Conservation (phyloP, 768 basidiomycete genomes). For the Naganishia kalamii region DNA sequence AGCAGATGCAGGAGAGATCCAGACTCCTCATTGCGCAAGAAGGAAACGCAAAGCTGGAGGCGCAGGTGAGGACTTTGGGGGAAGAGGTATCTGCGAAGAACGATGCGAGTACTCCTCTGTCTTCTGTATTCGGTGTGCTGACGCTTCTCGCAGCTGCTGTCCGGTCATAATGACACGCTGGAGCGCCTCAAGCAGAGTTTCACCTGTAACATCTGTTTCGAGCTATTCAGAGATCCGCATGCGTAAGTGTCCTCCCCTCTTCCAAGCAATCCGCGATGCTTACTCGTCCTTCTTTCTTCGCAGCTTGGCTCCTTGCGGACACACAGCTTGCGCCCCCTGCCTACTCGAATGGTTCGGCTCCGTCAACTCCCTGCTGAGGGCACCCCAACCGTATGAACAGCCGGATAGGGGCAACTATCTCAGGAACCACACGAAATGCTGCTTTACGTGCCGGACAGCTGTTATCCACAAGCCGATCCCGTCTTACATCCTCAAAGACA, state of each 20-base stretch:
- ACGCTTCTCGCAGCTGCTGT: background rate
- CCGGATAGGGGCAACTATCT: background rate
- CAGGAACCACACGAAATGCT: slow-evolving; percentile 5
- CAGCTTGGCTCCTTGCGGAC: slow-evolving; percentile 25
- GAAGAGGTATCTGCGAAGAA: slow-evolving; percentile 19
- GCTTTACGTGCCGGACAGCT: slow-evolving; percentile 21
- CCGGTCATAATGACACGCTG: background rate
- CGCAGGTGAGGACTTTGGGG: background rate
- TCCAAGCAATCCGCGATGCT: too few relatives aligned
- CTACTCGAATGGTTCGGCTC: slow-evolving; percentile 24
- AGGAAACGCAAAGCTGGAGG: background rate
- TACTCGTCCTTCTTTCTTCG: background rate
- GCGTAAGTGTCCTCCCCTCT: slow-evolving; percentile 3
- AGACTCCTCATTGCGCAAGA: slow-evolving; percentile 5
- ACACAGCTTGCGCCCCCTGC: slow-evolving; percentile 22
- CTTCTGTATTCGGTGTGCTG: background rate
- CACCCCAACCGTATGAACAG: background rate
- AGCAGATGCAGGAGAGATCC: slow-evolving; percentile 10
- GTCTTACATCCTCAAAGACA: slow-evolving; percentile 13
- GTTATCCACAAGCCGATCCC: slow-evolving; percentile 19
- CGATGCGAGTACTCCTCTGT: background rate
- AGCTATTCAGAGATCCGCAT: slow-evolving; percentile 20
- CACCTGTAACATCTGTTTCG: slow-evolving; percentile 24
- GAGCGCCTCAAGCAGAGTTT: slow-evolving; percentile 16
- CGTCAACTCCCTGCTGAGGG: slow-evolving; percentile 15